phyloP scores from a whole-genome alignment of 768 basidiomycete genomes.

The Boletus sp. region DNA sequence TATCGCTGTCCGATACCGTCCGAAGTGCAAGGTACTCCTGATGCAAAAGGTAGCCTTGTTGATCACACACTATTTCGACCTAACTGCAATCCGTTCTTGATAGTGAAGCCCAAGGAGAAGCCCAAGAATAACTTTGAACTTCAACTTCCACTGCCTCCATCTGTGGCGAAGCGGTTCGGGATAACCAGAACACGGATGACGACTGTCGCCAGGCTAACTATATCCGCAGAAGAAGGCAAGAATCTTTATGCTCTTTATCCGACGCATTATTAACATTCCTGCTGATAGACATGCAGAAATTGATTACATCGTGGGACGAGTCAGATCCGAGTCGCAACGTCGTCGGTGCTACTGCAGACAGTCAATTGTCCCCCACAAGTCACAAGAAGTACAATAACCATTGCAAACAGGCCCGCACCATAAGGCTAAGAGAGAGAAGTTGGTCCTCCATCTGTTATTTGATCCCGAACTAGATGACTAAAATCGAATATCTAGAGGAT shows the following conservation, averaged over 20 bases:
- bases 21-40: neutral
- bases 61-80: neutral
- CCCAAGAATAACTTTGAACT: neutral
- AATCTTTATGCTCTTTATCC: neutral
- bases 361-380: neutral
- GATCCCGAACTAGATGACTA: neutral
- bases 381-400: neutral
- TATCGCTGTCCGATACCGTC: neutral
- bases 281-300: neutral
- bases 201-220: too few relatives aligned
- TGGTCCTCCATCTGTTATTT: neutral
- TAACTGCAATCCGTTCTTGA: neutral
- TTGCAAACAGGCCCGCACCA: conserved; percentile 6
- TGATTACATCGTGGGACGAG: neutral
- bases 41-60: neutral
- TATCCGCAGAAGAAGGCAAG: conserved; percentile 1
- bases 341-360: neutral
- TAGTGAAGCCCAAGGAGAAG: neutral
- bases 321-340: too few relatives aligned
- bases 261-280: neutral
- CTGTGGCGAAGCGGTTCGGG: neutral
- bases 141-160: neutral
- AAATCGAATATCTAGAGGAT: neutral
- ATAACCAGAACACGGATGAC: neutral
- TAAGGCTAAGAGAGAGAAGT: conserved; percentile 3